Evolutionary conservation across 2,329 filamentous ascomycete species (phyloP), one percentile per base, ranked within the genome.

Genomic region (Apiospora arundinis): DNA sequence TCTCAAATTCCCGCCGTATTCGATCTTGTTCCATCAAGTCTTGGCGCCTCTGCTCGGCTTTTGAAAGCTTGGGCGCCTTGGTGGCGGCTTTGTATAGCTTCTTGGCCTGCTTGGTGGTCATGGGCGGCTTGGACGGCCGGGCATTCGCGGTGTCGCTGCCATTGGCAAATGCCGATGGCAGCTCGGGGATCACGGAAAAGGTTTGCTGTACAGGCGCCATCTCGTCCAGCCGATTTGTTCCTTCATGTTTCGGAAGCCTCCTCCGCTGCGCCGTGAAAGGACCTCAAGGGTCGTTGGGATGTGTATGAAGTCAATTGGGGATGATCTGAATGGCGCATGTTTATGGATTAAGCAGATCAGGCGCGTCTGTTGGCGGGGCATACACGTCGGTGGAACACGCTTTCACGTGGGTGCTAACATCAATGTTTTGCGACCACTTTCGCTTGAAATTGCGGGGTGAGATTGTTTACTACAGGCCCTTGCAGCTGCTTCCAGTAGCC

Each of bases 51-150:
- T 81, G 80, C 72, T 87, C 85, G 37, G 81, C 81, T 72, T 83
- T 84, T 48, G 83, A 83, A 32, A 87, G 75, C 69, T 89, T 89
- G 78, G 89, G 83, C 68, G 84, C 82, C 68, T 84, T 84, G 6
- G 90, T 81, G 83, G 89, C 86, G 40, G 81, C 81, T 63, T 88
- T 81, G 75, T 90, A 90, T 69, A 84, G 82, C 70, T 83, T 83
- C 71, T 88, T 90, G 4, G 85, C 85, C 16, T 86, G 81, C 73
- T 89, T 87, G 23, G 83, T 83, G 49, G 85, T 87, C 85, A 87
- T 87, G 28, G 85, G 83, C 52, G 79, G 84, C 70, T 75, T 75
- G 73, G 52, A 73, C 37, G 73, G 68, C 40, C 75, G 73, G 42
- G 74, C 63, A 44, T 69, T 66, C 9, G 68, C 18, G 28, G 37